phyloP scores from a whole-genome alignment of 1,139 yeast species.

The Debaryomyces robertsiae region DNA sequence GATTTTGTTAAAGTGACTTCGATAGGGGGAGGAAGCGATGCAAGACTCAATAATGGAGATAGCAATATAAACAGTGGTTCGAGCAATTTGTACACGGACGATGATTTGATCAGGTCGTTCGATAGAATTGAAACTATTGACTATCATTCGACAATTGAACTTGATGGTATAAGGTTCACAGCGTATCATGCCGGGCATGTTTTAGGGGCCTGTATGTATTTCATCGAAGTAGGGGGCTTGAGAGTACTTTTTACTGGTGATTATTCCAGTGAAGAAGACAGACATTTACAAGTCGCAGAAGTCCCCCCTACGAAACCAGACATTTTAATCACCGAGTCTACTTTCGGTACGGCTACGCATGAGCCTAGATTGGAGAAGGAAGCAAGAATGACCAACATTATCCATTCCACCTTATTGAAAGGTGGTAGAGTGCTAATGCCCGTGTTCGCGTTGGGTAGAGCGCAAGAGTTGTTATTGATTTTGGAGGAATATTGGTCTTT shows the following conservation, averaged over 20 bases:
- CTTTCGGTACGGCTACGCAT: slow-evolving; percentile 97
- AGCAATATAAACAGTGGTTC: slow-evolving; percentile 28
- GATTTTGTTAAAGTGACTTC: slow-evolving; percentile 94
- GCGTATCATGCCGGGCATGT: slow-evolving; percentile 99
- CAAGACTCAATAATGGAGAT: slow-evolving; percentile 25
- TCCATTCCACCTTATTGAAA: slow-evolving; percentile 79
- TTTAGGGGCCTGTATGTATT: slow-evolving; percentile 96
- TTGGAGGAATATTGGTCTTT: slow-evolving; percentile 93
- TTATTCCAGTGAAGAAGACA: slow-evolving; percentile 90
- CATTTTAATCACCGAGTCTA: slow-evolving; percentile 87
- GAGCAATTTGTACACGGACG: slow-evolving; percentile 78
- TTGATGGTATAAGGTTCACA: slow-evolving; percentile 91
- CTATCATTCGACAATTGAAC: slow-evolving; percentile 92
- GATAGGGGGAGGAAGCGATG: slow-evolving; percentile 52
- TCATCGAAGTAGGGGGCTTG: slow-evolving; percentile 91
- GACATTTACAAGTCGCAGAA: slow-evolving; percentile 95
- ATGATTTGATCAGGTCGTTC: slow-evolving; percentile 83
- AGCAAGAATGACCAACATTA: slow-evolving; percentile 71
- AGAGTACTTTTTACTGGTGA: slow-evolving; percentile 93
- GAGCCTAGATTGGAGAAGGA: slow-evolving; percentile 90
- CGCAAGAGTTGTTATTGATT: slow-evolving; percentile 87
- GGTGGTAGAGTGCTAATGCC: slow-evolving; percentile 95
- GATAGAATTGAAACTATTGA: slow-evolving; percentile 92
- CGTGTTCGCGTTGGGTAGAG: slow-evolving; percentile 94
- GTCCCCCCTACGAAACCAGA: slow-evolving; percentile 91